Conservation (phyloP, 495 filamentous ascomycete genomes). For the Evernia prunastri region DNA sequence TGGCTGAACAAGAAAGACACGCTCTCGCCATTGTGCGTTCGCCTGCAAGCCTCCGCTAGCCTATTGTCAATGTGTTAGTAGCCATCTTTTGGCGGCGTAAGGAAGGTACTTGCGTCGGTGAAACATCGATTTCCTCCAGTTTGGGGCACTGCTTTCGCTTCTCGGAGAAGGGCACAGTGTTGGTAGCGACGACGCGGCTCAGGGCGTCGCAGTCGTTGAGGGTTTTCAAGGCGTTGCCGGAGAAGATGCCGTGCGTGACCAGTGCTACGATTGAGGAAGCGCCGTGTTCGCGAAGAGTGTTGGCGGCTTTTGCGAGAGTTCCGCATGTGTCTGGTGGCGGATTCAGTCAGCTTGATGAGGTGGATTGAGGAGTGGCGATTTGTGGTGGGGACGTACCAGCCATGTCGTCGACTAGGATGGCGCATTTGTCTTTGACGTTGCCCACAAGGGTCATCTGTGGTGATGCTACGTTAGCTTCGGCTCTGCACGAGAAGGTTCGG, state of each 20-base stretch:
- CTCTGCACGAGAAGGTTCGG: background rate
- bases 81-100: conserved; percentile 11
- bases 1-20: conserved; percentile 94
- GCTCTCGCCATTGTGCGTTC: conserved; percentile 93
- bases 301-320: conserved; percentile 85
- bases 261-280: conserved; percentile 86
- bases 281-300: conserved; percentile 83
- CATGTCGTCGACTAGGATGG: conserved; percentile 76
- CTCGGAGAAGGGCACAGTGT: conserved; percentile 86
- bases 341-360: conserved; percentile 49
- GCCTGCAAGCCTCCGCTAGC: conserved; percentile 51
- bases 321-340: conserved; percentile 70
- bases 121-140: conserved; percentile 87
- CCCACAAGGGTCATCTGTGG: conserved; percentile 77
- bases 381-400: conserved; percentile 40
- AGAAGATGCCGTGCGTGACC: conserved; percentile 92
- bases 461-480: background rate
- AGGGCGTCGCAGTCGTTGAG: conserved; percentile 73
- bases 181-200: conserved; percentile 81
- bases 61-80: background rate
- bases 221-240: conserved; percentile 83
- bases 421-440: conserved; percentile 53
- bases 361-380: conserved; percentile 50
- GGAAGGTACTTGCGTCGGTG: conserved; percentile 52
- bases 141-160: conserved; percentile 73